A percentile compares a stretch with the other conserved stretches of the same genome.
Conservation (phyloP, 768 basidiomycete species). For the Pleurotus ostreatus region DNA sequence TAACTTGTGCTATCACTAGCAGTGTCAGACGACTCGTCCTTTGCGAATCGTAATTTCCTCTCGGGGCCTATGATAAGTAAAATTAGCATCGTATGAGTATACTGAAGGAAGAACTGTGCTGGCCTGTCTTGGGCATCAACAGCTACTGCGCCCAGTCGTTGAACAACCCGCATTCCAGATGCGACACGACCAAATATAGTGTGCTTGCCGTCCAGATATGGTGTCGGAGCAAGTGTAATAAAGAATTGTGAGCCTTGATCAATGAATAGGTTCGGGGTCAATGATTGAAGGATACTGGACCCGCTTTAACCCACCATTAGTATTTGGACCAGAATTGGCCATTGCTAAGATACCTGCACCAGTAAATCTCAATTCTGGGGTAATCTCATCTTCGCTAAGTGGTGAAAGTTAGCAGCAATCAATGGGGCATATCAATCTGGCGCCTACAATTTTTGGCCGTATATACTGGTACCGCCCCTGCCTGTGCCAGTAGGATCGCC, state of each 20-base stretch:
- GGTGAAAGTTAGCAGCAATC: too few relatives aligned
- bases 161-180: conserved; percentile 88
- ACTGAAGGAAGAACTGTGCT: conserved; percentile 22
- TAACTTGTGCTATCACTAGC: background rate
- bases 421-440: background rate
- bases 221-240: conserved; percentile 79
- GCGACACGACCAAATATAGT: conserved; percentile 90
- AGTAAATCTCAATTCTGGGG: conserved; percentile 88
- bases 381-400: conserved; percentile 81
- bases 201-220: conserved; percentile 80
- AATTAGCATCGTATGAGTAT: conserved; percentile 5
- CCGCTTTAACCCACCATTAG: conserved; percentile 52
- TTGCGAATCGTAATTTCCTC: conserved; percentile 93
- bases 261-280: conserved; percentile 55
- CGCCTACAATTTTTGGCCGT: conserved; percentile 81
- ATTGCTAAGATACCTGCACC: conserved; percentile 95
- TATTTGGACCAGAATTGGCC: conserved; percentile 97
- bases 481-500: conserved; percentile 97
- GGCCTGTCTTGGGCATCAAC: conserved; percentile 87
- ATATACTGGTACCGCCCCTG: conserved; percentile 85
- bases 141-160: conserved; percentile 85
- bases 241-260: conserved; percentile 90
- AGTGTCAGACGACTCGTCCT: conserved; percentile 37
- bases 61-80: conserved; percentile 34
- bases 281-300: conserved; percentile 15